Conservation (phyloP, 2,329 filamentous ascomycete genomes). For the Penicillium sp. region DNA sequence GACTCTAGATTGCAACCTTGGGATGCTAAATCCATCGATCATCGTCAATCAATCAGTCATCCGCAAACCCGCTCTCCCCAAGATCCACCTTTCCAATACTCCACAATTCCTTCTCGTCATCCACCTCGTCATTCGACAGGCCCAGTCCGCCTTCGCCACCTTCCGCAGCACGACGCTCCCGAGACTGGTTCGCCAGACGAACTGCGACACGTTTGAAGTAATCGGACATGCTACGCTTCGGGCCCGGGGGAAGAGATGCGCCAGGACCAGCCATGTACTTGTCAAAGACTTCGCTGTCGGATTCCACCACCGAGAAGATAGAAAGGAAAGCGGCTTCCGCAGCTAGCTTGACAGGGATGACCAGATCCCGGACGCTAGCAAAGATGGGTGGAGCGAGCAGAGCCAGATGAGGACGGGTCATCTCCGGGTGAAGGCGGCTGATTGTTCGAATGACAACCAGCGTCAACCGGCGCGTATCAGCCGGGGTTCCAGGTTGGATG, state of each 20-base stretch:
- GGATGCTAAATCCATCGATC: constrained; percentile 20
- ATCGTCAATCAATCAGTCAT: constrained; percentile 31
- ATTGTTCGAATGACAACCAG: constrained; percentile 86
- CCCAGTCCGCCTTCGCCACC: constrained; percentile 83
- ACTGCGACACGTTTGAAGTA: constrained; percentile 94
- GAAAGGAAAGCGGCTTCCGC: constrained; percentile 92
- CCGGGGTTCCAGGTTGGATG: constrained; percentile 72
- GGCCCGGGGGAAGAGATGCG: constrained; percentile 64
- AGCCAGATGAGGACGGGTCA: constrained; percentile 76
- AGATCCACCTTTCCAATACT: constrained; percentile 88
- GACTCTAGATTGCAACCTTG: constrained; percentile 20
- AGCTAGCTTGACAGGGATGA: constrained; percentile 93
- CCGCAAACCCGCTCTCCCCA: constrained; percentile 52
- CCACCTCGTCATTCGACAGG: constrained; percentile 82
- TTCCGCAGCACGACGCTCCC: constrained; percentile 87
- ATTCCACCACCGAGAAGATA: constrained; percentile 84
- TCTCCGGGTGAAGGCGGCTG: constrained; percentile 71
- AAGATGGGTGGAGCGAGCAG: constrained; percentile 83
- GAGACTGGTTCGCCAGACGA: constrained; percentile 77
- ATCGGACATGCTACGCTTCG: constrained; percentile 87
- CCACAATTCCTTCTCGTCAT: constrained; percentile 95
- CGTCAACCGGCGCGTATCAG: constrained; percentile 79
- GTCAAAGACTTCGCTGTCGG: constrained; percentile 82
- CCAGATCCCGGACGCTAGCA: constrained; percentile 79
- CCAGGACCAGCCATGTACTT: constrained; percentile 75